phyloP scores from a whole-genome alignment of 176 grass and related monocot species.

The Triticum monococcum region DNA sequence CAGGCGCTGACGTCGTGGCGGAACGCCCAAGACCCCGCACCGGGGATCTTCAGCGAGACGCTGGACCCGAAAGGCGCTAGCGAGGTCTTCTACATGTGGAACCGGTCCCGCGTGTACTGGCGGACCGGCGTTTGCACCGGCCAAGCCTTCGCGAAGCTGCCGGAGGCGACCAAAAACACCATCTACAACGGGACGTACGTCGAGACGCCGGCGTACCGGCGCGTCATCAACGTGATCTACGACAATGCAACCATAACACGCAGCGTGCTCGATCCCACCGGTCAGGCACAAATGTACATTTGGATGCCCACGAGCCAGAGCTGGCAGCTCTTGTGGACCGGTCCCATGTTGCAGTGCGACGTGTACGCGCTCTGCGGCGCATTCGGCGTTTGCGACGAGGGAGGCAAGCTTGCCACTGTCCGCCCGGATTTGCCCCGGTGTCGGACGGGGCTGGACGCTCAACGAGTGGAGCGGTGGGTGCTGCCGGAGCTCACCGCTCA shows the following conservation, averaged over 20 bases:
- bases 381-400: constrained; percentile 22
- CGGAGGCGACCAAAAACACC: constrained; percentile 21
- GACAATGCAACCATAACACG: constrained; percentile 17
- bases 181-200: constrained; percentile 10
- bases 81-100: constrained; percentile 22
- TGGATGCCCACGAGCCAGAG: too few relatives aligned
- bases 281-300: not conserved
- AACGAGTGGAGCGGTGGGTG: constrained; percentile 12
- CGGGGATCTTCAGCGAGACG: constrained; percentile 17
- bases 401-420: constrained; percentile 16
- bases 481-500: not conserved
- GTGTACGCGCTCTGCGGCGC: constrained; percentile 21
- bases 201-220: constrained; percentile 5
- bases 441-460: not conserved
- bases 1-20: constrained; percentile 36
- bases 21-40: constrained; percentile 28
- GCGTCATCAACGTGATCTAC: constrained; percentile 17
- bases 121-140: constrained; percentile 31
- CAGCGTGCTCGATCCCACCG: constrained; percentile 28
- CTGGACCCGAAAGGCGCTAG: not conserved
- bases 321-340: too few relatives aligned
- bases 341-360: not conserved
- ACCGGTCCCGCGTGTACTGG: constrained; percentile 22
- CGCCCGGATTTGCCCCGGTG: constrained; percentile 10
- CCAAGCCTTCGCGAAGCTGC: not conserved